A percentile compares a stretch with the other conserved stretches of the same genome.
These are phyloP conservation scores for Chaetomium cochliodes DNA, from an alignment of 495 filamentous ascomycete genomes.

Conservation along the genomic window DNA sequence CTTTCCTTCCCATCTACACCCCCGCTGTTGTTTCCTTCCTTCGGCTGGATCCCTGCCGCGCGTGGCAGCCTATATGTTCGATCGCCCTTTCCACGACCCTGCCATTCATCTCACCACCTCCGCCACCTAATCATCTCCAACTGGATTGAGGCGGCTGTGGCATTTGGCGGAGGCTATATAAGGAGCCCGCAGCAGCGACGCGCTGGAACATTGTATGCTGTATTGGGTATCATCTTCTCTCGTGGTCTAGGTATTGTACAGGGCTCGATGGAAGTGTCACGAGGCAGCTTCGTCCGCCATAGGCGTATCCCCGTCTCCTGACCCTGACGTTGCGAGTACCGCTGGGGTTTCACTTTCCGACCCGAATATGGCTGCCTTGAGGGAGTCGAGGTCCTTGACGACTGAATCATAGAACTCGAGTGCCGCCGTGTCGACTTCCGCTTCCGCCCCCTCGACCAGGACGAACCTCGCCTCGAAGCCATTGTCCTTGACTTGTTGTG, in stretches of 20 bases:
- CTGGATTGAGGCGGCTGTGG: no score
- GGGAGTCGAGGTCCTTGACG: conserved; percentile 54
- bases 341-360: conserved; percentile 3
- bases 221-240: conserved; percentile 14
- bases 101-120: no score
- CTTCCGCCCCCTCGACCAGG: conserved; percentile 65
- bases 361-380: conserved; percentile 31
- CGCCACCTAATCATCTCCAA: no score
- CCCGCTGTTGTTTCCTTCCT: no score
- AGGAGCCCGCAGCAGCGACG: no score
- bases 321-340: not conserved
- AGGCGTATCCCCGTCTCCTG: conserved; percentile 24
- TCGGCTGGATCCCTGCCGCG: no score
- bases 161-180: no score
- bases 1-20: no score
- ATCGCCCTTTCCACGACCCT: no score
- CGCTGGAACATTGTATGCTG: not conserved
- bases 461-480: conserved; percentile 68
- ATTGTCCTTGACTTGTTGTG: conserved; percentile 70
- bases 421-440: conserved; percentile 61
- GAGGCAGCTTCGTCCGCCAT: conserved; percentile 23
- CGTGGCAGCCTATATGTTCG: no score
- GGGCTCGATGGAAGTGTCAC: not conserved
- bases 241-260: not conserved
- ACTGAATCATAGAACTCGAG: conserved; percentile 64